phyloP scores from a whole-genome alignment of 768 basidiomycete genomes.

The Trametes cingulata region DNA sequence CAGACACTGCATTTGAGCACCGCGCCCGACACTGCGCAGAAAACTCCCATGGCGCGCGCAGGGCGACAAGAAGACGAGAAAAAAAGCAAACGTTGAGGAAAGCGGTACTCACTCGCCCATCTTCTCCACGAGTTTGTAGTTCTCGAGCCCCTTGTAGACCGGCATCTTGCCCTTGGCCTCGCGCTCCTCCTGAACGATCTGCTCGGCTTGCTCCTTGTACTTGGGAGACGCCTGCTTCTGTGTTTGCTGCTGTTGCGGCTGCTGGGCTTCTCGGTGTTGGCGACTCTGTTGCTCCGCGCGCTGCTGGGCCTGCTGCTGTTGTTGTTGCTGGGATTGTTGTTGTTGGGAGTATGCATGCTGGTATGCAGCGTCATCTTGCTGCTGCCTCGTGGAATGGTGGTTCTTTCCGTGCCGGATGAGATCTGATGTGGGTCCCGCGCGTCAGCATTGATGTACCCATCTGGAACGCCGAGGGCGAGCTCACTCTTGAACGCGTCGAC shows the following conservation, averaged over 20 bases:
- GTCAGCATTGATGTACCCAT: constrained; percentile 2
- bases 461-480: constrained; percentile 21
- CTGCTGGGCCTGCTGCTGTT: constrained; percentile 20
- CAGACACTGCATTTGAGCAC: too few relatives aligned
- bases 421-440: constrained; percentile 34
- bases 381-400: constrained; percentile 30
- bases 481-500: constrained; percentile 90
- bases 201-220: constrained; percentile 53
- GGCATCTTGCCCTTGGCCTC: constrained; percentile 79
- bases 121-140: constrained; percentile 74
- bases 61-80: background rate
- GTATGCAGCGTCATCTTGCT: constrained; percentile 21
- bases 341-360: constrained; percentile 7
- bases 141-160: constrained; percentile 80
- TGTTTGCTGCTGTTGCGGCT: constrained; percentile 33
- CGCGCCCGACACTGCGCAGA: background rate
- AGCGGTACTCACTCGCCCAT: constrained; percentile 84
- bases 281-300: constrained; percentile 16
- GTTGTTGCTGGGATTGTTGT: constrained; percentile 15
- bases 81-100: background rate
- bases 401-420: constrained; percentile 57
- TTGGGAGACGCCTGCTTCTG: constrained; percentile 34
- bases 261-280: constrained; percentile 27
- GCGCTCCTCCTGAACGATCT: constrained; percentile 75
- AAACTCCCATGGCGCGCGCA: background rate